Base-by-base conservation (phyloP, 148 eudicot species). In the Oxyria digyna region DNA sequence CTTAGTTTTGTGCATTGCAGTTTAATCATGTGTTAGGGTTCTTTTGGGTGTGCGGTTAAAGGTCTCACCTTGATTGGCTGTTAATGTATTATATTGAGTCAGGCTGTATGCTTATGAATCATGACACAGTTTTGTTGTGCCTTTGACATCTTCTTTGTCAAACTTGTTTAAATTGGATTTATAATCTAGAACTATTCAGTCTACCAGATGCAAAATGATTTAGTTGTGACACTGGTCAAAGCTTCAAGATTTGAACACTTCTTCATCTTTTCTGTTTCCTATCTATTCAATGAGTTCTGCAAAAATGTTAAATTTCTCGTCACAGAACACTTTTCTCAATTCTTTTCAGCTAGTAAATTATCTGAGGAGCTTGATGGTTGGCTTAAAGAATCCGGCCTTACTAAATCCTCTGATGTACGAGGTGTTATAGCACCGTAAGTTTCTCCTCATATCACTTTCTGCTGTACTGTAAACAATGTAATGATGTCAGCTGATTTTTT, bases 341-440 rank as follows among this genome's bases (percentile, higher is more conserved):
- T 24, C 40, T 74, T 73, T 54, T 50, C 85, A 94, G 97, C 99
- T 62, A 78, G 70, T 69, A 82, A 87, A 72, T 84, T 94, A 74
- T 77, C 79, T 11, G 81, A 75, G 71, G 96, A 94, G 78, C 89
- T 94, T 66, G 97, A 94, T 67, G 87, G 85, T 10, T 94, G 99
- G 99, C 87, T 94, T 46, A 71, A 77, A 66, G 89, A 73, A 67
- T 81, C 87, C 67, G 89, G 84, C 35, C 70, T 88, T 49, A 74
- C 73, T 48, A 88, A 83, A 73, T 90, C 97, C 77, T 77, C 97
- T 20, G 99, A 91, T 80, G 93, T 94, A 66, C 82, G 99, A 78
- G 99, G 89, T 69, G 99, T 94, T 67, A 94, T 94, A 78, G 99
- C 99, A 43, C 99, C 99, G 99, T 90, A 88, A 90, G 97, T 81